Conservation (phyloP, 768 basidiomycete species). For the Crepidotus variabilis region DNA sequence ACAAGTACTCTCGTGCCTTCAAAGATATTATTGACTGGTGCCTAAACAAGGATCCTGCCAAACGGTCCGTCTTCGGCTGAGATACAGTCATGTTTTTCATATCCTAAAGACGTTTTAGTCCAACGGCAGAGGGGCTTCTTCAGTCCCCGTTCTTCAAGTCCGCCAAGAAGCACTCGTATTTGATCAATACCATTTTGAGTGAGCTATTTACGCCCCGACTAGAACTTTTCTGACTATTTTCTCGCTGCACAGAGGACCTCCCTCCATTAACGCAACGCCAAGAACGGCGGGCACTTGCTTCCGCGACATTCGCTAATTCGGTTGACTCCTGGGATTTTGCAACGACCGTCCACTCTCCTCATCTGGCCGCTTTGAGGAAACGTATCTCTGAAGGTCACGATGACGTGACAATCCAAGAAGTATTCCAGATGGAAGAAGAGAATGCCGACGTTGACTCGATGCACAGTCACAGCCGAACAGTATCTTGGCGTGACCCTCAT, state of each 20-base stretch:
- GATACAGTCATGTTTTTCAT: background rate
- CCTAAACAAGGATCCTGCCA: conserved; percentile 78
- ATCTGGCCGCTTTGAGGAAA: conserved; percentile 23
- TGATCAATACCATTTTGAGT: conserved; percentile 76
- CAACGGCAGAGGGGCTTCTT: conserved; percentile 74
- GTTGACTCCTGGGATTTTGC: conserved; percentile 83
- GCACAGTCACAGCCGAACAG: conserved; percentile 10
- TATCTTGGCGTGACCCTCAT: conserved; percentile 18
- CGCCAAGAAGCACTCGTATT: conserved; percentile 75
- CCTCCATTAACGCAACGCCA: conserved; percentile 73
- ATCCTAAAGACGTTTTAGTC: conserved; percentile 36
- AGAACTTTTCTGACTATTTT: background rate
- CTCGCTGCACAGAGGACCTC: conserved; percentile 43
- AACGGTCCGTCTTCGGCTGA: conserved; percentile 43
- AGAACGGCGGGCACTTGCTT: conserved; percentile 53
- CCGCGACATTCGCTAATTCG: conserved; percentile 37
- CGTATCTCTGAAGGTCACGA: conserved; percentile 15
- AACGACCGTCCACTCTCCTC: conserved; percentile 39
- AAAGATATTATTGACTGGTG: conserved; percentile 83
- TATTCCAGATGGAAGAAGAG: conserved; percentile 35
- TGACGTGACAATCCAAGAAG: conserved; percentile 18
- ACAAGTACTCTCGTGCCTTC: conserved; percentile 78
- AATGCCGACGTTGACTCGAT: conserved; percentile 1
- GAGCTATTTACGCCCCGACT: conserved; percentile 2
- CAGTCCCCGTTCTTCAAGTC: conserved; percentile 74